phyloP scores from a whole-genome alignment of 306 rosid genomes.

The Cyclanthera cordifolia region DNA sequence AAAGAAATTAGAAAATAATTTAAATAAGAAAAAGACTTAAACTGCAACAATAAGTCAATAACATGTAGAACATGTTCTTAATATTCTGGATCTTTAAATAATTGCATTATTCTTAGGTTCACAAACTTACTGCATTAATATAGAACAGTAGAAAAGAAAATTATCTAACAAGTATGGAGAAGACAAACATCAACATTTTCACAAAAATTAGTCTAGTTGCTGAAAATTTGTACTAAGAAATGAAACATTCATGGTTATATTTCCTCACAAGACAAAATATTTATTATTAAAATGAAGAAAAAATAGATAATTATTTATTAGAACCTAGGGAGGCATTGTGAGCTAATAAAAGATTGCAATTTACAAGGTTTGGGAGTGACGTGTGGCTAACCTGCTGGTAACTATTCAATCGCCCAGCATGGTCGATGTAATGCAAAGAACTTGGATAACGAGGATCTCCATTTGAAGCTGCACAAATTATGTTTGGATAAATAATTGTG shows the following conservation, averaged over 20 bases:
- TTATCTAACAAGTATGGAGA: not conserved
- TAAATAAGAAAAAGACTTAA: not conserved
- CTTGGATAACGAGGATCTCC: slow-evolving; percentile 45
- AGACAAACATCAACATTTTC: not conserved
- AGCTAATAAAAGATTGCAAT: not conserved
- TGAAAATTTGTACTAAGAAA: not conserved
- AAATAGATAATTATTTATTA: not conserved
- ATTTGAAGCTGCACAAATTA: slow-evolving; percentile 55
- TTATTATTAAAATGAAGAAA: too few species aligned
- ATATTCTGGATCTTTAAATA: not conserved
- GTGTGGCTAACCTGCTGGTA: slow-evolving; percentile 52
- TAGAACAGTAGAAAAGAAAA: not conserved
- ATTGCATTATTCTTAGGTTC: too few species aligned
- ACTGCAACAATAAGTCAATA: too few species aligned
- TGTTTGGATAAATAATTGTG: too few species aligned
- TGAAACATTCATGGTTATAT: too few species aligned
- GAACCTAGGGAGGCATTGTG: not conserved
- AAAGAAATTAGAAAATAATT: not conserved
- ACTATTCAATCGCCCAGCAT: slow-evolving; percentile 47
- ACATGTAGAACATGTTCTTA: not conserved
- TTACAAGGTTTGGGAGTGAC: not conserved
- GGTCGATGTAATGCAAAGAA: slow-evolving; percentile 63
- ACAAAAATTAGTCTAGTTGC: not conserved
- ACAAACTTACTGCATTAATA: not conserved
- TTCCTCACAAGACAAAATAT: too few species aligned